These are phyloP conservation scores for Penicillium coffeae DNA, from an alignment of 495 filamentous ascomycete genomes.

Conservation along the genomic window DNA sequence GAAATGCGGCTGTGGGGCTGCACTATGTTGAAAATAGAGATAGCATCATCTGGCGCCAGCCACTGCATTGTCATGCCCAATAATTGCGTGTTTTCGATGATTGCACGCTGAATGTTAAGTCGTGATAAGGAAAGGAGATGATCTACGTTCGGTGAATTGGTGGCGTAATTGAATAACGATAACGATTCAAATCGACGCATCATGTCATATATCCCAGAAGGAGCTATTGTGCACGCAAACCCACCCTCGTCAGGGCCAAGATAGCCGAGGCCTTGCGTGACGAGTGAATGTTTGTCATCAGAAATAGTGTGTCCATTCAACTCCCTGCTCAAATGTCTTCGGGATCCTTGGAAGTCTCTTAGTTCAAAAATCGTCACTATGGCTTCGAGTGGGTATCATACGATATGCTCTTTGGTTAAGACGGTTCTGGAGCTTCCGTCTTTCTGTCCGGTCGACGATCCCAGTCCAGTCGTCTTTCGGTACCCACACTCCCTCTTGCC, in stretches of 20 bases:
- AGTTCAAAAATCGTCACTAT: not conserved
- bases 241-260: too few relatives aligned
- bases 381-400: too few relatives aligned
- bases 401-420: conserved; percentile 18
- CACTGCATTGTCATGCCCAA: conserved; percentile 16
- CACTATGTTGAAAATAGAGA: conserved; percentile 25
- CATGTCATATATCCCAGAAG: not conserved
- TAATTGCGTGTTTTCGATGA: conserved; percentile 12
- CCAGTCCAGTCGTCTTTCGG: conserved; percentile 20
- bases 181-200: conserved; percentile 3
- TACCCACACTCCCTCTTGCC: conserved; percentile 7
- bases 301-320: not conserved
- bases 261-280: too few relatives aligned
- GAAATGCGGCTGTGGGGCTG: conserved; percentile 9
- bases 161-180: conserved; percentile 5
- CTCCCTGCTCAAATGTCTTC: not conserved
- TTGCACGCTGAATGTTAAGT: conserved; percentile 19
- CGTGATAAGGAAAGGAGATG: conserved; percentile 14
- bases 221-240: conserved; percentile 7
- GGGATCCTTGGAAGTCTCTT: conserved; percentile 1
- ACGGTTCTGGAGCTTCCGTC: conserved; percentile 19
- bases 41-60: conserved; percentile 15
- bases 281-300: too few relatives aligned
- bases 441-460: conserved; percentile 8
- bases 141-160: conserved; percentile 11